Percentiles rank a stretch among this genome's conserved stretches.
phyloP scores from a whole-genome alignment of 164 flowering plant genomes.

The Magnolia officinalis region DNA sequence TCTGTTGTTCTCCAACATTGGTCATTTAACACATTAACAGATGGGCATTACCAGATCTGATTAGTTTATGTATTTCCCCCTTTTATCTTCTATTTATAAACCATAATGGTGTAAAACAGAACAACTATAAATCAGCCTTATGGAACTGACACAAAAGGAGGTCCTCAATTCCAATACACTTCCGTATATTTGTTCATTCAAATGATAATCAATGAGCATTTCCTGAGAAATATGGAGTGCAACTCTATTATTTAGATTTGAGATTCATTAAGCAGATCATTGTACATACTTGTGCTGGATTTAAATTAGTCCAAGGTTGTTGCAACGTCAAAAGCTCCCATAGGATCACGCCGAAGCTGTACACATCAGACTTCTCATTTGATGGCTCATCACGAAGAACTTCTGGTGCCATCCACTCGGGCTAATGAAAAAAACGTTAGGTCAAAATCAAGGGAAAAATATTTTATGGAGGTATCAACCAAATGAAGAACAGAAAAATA shows the following conservation, averaged over 20 bases:
- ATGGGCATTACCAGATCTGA: background rate
- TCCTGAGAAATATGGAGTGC: no score
- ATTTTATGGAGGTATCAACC: background rate
- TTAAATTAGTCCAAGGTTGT: slow-evolving; percentile 87
- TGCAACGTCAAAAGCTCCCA: slow-evolving; percentile 92
- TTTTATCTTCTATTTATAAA: background rate
- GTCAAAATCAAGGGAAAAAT: background rate
- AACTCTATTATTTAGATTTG: no score
- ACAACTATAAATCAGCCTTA: no score
- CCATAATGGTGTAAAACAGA: no score
- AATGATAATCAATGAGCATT: no score
- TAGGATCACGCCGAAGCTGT: slow-evolving; percentile 89
- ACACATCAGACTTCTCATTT: slow-evolving; percentile 89
- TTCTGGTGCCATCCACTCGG: slow-evolving; percentile 99
- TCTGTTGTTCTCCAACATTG: background rate
- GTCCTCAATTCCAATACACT: background rate
- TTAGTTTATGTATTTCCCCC: background rate
- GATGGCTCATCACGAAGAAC: slow-evolving; percentile 96
- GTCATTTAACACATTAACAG: background rate
- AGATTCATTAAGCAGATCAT: background rate
- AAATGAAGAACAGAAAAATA: background rate
- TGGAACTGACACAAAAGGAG: background rate
- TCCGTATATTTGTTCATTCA: background rate
- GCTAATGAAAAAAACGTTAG: slow-evolving; percentile 36
- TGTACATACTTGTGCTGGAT: slow-evolving; percentile 74